Conservation (phyloP, 257 asterid genomes). For the Mitragyna speciosa region DNA sequence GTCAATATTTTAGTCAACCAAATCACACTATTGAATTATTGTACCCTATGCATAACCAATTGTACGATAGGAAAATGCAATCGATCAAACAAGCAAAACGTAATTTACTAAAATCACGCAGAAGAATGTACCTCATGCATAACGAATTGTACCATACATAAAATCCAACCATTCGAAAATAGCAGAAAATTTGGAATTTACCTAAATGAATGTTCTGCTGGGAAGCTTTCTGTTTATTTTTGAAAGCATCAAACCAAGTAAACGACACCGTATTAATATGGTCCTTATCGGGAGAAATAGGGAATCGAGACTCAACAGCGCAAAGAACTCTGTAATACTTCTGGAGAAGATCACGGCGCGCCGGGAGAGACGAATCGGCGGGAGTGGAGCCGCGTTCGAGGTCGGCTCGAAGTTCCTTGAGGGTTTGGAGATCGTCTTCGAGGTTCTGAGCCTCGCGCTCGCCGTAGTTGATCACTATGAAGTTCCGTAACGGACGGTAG, state of each 20-base stretch:
- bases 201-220: slow-evolving; percentile 94
- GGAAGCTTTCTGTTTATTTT: slow-evolving; percentile 66
- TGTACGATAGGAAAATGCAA: background rate
- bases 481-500: slow-evolving; percentile 87
- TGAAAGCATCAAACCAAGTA: slow-evolving; percentile 94
- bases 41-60: background rate
- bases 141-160: background rate
- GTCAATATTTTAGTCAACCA: background rate
- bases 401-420: slow-evolving; percentile 72
- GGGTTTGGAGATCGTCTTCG: slow-evolving; percentile 79
- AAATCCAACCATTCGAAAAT: background rate
- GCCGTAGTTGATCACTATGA: slow-evolving; percentile 70
- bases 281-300: slow-evolving; percentile 83
- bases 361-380: slow-evolving; percentile 46
- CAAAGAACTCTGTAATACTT: slow-evolving; percentile 90
- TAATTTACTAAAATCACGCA: background rate
- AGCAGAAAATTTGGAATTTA: slow-evolving; percentile 8
- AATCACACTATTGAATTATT: background rate
- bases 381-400: slow-evolving; percentile 64
- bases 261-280: slow-evolving; percentile 75
- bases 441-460: slow-evolving; percentile 89
- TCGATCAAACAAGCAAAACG: background rate
- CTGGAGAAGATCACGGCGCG: slow-evolving; percentile 89
- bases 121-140: background rate
- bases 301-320: slow-evolving; percentile 91